Conservation (phyloP, 768 basidiomycete species). For the Rossbeevera mucosa region DNA sequence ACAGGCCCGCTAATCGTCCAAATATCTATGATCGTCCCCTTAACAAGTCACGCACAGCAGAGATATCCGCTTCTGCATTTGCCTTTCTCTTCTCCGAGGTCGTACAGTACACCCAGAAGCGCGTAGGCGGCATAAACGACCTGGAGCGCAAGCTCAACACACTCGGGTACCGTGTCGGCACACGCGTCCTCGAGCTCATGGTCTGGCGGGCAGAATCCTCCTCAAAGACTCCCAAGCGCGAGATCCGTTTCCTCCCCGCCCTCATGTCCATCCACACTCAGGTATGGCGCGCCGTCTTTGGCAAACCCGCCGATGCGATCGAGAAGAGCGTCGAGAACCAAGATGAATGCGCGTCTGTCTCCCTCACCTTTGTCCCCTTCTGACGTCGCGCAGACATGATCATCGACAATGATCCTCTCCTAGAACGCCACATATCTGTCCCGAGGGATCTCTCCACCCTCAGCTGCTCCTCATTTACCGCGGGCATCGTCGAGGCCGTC, state of each 20-base stretch:
- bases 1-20: slow-evolving; percentile 45
- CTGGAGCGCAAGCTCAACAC: slow-evolving; percentile 90
- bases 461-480: slow-evolving; percentile 95
- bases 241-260: slow-evolving; percentile 84
- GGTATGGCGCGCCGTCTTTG: slow-evolving; percentile 92
- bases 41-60: slow-evolving; percentile 79
- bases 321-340: slow-evolving; percentile 95
- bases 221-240: slow-evolving; percentile 88
- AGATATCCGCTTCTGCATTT: slow-evolving; percentile 81
- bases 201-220: slow-evolving; percentile 71
- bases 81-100: slow-evolving; percentile 91
- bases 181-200: slow-evolving; percentile 82
- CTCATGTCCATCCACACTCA: slow-evolving; percentile 94
- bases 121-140: slow-evolving; percentile 92
- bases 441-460: slow-evolving; percentile 92
- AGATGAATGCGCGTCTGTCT: slow-evolving; percentile 74
- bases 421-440: slow-evolving; percentile 89
- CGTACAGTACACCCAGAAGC: slow-evolving; percentile 93
- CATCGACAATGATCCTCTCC: slow-evolving; percentile 90
- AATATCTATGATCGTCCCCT: slow-evolving; percentile 87
- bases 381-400: slow-evolving; percentile 75
- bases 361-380: background rate
- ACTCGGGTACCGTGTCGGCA: slow-evolving; percentile 89
- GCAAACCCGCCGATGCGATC: slow-evolving; percentile 88
- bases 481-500: slow-evolving; percentile 95